A percentile compares a stretch with the other conserved stretches of the same genome.
Conservation (phyloP, 2,329 filamentous ascomycete genomes). For the Penicillium sp. region DNA sequence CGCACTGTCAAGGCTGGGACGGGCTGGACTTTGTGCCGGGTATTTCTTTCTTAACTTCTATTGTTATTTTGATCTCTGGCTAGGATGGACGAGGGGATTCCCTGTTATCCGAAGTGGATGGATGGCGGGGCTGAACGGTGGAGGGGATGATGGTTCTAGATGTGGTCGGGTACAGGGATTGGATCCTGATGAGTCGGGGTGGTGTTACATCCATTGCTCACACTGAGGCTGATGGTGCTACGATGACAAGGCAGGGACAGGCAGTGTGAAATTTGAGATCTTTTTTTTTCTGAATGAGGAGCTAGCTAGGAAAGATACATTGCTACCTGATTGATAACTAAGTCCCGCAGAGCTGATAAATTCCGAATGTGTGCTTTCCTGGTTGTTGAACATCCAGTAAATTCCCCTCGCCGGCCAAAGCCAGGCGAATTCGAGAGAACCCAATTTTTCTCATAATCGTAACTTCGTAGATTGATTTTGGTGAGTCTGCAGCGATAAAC, state of each 20-base stretch:
- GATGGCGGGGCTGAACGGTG: background rate
- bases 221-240: background rate
- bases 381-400: constrained; percentile 10
- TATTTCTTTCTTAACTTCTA: background rate
- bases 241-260: background rate
- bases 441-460: constrained; percentile 19
- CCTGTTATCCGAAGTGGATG: background rate
- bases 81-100: background rate
- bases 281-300: background rate
- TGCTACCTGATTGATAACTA: background rate
- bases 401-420: constrained; percentile 5
- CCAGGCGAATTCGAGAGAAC: constrained; percentile 10
- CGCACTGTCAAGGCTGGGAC: background rate
- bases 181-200: background rate
- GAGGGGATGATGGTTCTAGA: background rate
- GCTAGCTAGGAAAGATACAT: background rate
- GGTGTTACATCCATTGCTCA: background rate
- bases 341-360: background rate
- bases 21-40: background rate
- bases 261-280: background rate
- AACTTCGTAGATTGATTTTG: constrained; percentile 18
- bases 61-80: background rate
- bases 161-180: background rate
- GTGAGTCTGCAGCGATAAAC: background rate
- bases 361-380: constrained; percentile 7